Base-by-base conservation (phyloP, 2,329 filamentous ascomycete species). In the Geoglossum cookeanum region DNA sequence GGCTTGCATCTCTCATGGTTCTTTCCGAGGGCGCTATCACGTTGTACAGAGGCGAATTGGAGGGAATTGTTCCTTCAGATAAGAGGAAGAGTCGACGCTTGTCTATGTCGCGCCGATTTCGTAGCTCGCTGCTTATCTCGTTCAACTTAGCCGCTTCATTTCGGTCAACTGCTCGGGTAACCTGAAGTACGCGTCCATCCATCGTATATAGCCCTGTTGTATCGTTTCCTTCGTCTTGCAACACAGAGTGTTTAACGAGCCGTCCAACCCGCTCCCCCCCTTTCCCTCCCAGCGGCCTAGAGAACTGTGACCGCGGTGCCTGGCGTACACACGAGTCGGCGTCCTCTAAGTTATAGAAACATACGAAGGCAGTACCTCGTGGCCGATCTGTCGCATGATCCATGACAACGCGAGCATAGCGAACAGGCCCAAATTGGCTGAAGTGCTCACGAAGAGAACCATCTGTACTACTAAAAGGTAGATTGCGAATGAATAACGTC, bases 281-380 rank as follows among this genome's bases (percentile, higher is more conserved):
- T 32, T 53, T 53, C 33, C n/a, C 30, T 35, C 49, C 49, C 17
- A 22, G 29, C 37, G 32, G 8, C 64, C 7, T 66, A 64, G 22
- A 75, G 70, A 59, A 30, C 8, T 39, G 42, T 3, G 22, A 51
- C 17, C 39, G 79, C 0, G 92, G 92, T 1, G 89, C 86, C 13
- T 75, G 77, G 61, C 81, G 83, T 60, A 96, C 74, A 67, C 92
- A 97, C 22, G 75, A 69, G 66, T 83, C 81, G 62, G 84, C 87
- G 65, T 95, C 87, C 22, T 84, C 79, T 42, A 75, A 72, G 55
- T 84, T 83, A 70, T 83, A 84, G 71, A 98, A 98, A 71, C 88
- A 94, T 33, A 97, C 91, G 65, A 98, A 98, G 3, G 85, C 92
- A 35, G 91, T 97, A 30, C 92, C 92, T 53, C 86, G 87, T 1